phyloP scores from a whole-genome alignment of 148 eudicot genomes.

The Chenopodium suecicum region DNA sequence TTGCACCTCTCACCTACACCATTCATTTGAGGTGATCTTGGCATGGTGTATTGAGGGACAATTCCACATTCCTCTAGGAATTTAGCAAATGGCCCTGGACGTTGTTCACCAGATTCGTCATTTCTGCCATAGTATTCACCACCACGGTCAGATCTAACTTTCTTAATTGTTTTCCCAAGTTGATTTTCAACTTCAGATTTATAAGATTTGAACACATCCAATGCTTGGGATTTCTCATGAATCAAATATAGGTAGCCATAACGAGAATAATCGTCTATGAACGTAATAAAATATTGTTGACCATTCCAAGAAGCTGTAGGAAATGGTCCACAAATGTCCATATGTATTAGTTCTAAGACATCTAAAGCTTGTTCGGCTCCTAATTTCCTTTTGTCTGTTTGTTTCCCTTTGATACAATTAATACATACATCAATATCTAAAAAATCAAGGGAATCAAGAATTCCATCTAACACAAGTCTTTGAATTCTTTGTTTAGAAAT shows the following conservation, averaged over 20 bases:
- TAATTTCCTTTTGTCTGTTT: neutral
- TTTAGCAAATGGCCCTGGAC: neutral
- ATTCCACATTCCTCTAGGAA: neutral
- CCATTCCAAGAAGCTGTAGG: slow-evolving; percentile 17
- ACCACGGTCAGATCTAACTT: neutral
- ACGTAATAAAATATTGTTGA: slow-evolving; percentile 9
- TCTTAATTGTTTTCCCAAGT: neutral
- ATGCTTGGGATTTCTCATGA: neutral
- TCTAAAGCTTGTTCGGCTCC: neutral
- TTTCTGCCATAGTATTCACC: neutral
- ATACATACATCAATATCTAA: slow-evolving; percentile 5
- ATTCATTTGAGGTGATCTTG: neutral
- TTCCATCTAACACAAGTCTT: slow-evolving; percentile 17
- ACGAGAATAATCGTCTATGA: neutral
- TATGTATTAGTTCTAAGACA: slow-evolving; percentile 13
- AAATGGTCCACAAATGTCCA: slow-evolving; percentile 16
- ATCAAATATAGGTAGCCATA: neutral
- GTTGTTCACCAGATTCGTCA: neutral
- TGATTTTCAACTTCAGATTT: neutral
- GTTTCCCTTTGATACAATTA: slow-evolving; percentile 10
- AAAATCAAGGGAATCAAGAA: slow-evolving; percentile 8
- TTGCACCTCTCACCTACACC: slow-evolving; percentile 8
- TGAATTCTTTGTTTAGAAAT: slow-evolving; percentile 9
- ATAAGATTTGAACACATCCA: neutral
- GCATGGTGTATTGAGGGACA: neutral